Evolutionary conservation across 1,139 yeast genomes (phyloP), one percentile per base, ranked within the genome.

Genomic region (Meyerozyma athensensis): DNA sequence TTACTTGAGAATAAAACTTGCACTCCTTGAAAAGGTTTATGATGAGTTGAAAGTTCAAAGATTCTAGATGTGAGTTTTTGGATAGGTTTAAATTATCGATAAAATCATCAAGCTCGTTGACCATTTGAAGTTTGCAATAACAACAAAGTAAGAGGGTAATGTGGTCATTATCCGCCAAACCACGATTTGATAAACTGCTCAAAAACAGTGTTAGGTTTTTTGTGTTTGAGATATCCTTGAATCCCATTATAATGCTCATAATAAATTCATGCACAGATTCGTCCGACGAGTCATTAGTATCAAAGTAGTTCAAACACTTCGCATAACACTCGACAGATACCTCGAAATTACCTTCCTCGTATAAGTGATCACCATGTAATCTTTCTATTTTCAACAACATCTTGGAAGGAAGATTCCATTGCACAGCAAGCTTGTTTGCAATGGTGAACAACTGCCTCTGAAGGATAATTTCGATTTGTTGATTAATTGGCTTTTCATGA

Each of bases 191-290:
- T 43, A 90, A 65, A 12, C 58, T 56, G 40, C 79, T 79, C 30
- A 92, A 63, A 49, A 85, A 90, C 36, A 65, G 67, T 0, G 92
- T 75, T 46, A 92, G 61, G 42, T 78, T 75, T 9, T 69, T 65
- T 4, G 86, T 81, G 45, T 85, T 85, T 12, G 86, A 82, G n/a
- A 89, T 80, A 43, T 89, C 95, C 46, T 86, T 86, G 57, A 83
- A 89, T 49, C 83, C 83, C 20, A 89, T 77, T 23, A 92, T 86
- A 5, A 89, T 77, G 45, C 80, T 84, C 60, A 90, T 84, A 4
- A 89, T 79, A 45, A 81, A 82, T 24, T 77, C 75, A 33, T 66
- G 67, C 24, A 60, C 42, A 26, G 55, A 56, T 19, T 58, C 58
- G 4, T 46, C 50, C 8, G 33, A 36, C 5, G 43, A 36, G 5